Base-by-base conservation (phyloP, 192 early-diverging fungal genomes). In the Phlyctochytrium bullatum region DNA sequence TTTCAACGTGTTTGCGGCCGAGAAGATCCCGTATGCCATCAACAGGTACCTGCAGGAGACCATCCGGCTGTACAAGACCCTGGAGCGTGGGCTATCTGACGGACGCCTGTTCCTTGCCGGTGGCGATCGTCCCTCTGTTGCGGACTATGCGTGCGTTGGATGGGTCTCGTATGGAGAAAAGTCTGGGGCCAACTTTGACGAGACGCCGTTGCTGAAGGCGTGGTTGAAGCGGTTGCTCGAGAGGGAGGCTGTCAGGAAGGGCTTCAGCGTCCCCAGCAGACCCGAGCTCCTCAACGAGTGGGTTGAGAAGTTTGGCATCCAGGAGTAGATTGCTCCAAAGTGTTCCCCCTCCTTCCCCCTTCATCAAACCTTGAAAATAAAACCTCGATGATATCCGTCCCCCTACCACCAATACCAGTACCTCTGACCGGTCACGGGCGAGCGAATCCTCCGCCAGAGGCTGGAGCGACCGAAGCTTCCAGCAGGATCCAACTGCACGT, bases 11-110 rank as follows among this genome's bases (percentile, higher is more conserved):
- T 76, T 50, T 36, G 78, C 85, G 6, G 73, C 78, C 24, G 85
- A 86, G 59, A 78, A 77, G 59, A 73, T 85, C 51, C 70, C 69
- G 2, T 86, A 86, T 59, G 80, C 61, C 29, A 78, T 79, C 67
- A 76, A 80, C 53, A 65, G 86, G 32, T 87, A 87, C 69, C 71
- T 72, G 4, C 72, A 81, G 14, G 83, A 87, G 62, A 80, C 81
- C 24, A 53, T 64, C 30, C 71, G 80, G 29, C 61, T 85, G 23
- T 83, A 76, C 65, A 59, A 35, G 83, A 27, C 62, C 14, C 54
- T 71, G 69, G 69, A 71, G 31, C 62, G 33, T 40, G 35, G 34
- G 2, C 36, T 71, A 4, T 6, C 33, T 0, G 64, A 67, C 23
- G 69, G 62, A 3, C 12, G 64, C 23, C 34, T 56, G 6, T 71